Base-by-base conservation (phyloP, 345 rosid genomes). In the Rhizophora apiculata region DNA sequence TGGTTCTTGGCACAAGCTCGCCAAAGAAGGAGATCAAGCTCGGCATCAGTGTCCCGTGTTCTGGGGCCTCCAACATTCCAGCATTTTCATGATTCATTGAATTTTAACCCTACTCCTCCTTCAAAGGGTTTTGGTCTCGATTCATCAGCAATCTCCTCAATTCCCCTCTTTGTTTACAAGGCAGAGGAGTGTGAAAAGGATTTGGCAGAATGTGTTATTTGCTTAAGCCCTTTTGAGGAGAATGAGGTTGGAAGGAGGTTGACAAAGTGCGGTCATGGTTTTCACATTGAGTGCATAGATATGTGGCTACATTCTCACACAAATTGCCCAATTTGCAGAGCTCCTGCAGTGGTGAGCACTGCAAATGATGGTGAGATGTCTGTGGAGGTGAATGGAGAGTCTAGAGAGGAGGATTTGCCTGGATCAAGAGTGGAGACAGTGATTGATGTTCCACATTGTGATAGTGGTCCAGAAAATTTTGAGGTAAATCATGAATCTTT, bases 281-380 rank as follows among this genome's bases (percentile, higher is more conserved):
- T 93, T 67, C 98, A 90, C 54, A 84, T 87, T 27, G 90, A 87
- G 64, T 93, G 97, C 62, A 85, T 93, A 51, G 96, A 90, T 30
- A 90, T 81, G 88, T 93, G 98, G 98, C 69, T 93, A 63, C 76
- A 74, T 26, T 88, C 90, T 67, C 90, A 89, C 67, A 68, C 86
- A 0, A 88, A 75, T 51, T 92, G 98, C 60, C 98, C 98, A 62
- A 76, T 83, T 34, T 92, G 98, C 73, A 75, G 97, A 68, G 81
- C 82, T 70, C 76, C 81, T 56, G 77, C 79, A 16, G 65, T 71
- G 9, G 72, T 30, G 32, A 80, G 62, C 29, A 53, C 48, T 26
- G 21, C 56, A 4, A 48, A 49, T 59, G 60, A 9, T 62, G 51
- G 36, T 51, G 67, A 20, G 30, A 68, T 65, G 56, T 57, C 82